Evolutionary conservation across 179 eudicot species (phyloP).

Genomic region (Silene vulgaris): DNA sequence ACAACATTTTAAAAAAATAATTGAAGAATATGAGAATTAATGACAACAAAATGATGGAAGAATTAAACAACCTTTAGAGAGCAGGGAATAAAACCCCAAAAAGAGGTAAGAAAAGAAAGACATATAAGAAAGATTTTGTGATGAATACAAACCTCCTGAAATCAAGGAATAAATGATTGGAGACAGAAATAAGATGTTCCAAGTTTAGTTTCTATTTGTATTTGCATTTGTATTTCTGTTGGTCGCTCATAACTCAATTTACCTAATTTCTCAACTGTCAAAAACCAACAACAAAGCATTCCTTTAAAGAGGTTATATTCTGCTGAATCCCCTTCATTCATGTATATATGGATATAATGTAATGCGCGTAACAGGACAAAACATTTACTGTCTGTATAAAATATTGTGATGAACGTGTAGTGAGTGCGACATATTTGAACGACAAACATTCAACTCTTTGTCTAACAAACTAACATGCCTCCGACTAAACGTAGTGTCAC

Average conservation of each 20-base stretch:
- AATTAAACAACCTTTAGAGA: slow-evolving; percentile 24
- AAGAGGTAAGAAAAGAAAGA: neutral
- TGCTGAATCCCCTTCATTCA: no score
- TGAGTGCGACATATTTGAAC: neutral
- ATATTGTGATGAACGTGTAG: neutral
- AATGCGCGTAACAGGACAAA: no score
- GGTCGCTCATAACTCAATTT: no score
- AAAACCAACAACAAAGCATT: no score
- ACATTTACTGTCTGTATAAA: no score
- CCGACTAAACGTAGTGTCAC: slow-evolving; percentile 2
- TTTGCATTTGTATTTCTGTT: neutral
- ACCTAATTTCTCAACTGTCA: no score
- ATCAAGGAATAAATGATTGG: slow-evolving; percentile 30
- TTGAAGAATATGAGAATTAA: no score
- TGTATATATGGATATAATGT: no score
- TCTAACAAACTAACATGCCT: neutral
- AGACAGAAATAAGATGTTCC: slow-evolving; percentile 12
- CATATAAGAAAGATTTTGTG: slow-evolving; percentile 5
- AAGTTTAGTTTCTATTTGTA: slow-evolving; percentile 17
- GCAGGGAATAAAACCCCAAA: slow-evolving; percentile 34
- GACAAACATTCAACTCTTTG: neutral
- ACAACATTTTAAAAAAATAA: no score
- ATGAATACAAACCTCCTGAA: slow-evolving; percentile 6
- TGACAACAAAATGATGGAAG: neutral
- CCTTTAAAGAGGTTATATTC: no score